Conservation (phyloP, 176 grass and related monocot genomes). For the Oryza nivara region DNA sequence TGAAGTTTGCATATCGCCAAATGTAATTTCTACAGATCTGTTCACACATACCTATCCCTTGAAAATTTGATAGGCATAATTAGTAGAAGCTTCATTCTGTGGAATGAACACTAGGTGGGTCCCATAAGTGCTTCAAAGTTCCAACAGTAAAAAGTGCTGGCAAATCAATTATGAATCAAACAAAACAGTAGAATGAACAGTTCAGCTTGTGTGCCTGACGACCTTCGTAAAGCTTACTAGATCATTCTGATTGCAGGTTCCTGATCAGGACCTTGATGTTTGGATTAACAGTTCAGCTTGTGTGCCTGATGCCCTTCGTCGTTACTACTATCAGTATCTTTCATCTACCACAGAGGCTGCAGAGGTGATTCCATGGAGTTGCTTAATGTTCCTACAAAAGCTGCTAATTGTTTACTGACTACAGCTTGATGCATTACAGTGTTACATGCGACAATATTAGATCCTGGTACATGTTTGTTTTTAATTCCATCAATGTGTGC, state of each 20-base stretch:
- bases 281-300: constrained; percentile 86
- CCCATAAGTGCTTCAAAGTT: background rate
- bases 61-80: background rate
- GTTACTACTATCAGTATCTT: constrained; percentile 98
- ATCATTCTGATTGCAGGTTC: constrained; percentile 61
- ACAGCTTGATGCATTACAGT: constrained; percentile 5
- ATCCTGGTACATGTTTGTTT: background rate
- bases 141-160: background rate
- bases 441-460: constrained; percentile 8
- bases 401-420: constrained; percentile 8
- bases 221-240: background rate
- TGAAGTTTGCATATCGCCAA: background rate
- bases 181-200: background rate
- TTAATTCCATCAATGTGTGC: background rate
- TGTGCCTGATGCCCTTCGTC: constrained; percentile 89
- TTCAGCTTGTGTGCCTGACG: no score
- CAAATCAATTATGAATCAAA: background rate
- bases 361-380: constrained; percentile 61
- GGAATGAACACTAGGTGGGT: background rate
- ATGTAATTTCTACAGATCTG: background rate
- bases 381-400: constrained; percentile 1
- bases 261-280: constrained; percentile 88
- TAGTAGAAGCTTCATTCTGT: background rate
- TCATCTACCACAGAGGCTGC: constrained; percentile 92
- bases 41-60: background rate